Conservation (phyloP, 495 filamentous ascomycete species). For the Aspergillus kassunensis region DNA sequence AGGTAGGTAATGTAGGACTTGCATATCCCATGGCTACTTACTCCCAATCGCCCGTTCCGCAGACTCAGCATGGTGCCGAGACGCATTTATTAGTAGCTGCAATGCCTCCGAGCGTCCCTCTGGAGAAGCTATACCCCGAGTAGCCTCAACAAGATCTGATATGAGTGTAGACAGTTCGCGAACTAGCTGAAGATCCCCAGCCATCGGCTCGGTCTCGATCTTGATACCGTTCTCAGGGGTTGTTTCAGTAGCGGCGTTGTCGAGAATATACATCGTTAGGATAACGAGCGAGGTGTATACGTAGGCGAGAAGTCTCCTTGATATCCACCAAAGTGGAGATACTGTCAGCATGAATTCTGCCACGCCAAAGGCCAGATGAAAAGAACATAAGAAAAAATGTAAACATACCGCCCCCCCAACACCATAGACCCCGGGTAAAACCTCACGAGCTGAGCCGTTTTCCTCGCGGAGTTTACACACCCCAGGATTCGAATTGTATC, state of each 20-base stretch:
- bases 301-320: neutral
- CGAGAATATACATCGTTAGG: neutral
- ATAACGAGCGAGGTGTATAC: neutral
- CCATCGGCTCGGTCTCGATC: no score
- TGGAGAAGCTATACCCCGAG: no score
- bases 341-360: neutral
- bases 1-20: no score
- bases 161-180: neutral
- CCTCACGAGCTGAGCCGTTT: neutral
- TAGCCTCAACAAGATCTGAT: neutral
- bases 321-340: neutral
- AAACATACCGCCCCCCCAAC: no score
- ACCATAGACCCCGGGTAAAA: no score
- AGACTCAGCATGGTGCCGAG: neutral
- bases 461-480: neutral
- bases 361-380: neutral
- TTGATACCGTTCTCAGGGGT: no score
- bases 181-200: no score
- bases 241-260: neutral
- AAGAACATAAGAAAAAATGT: neutral
- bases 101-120: no score
- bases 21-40: no score
- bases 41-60: neutral
- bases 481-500: no score
- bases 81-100: neutral